Evolutionary conservation across 2,329 filamentous ascomycete species (phyloP).

Genomic region (Zymoseptoria passerinii): DNA sequence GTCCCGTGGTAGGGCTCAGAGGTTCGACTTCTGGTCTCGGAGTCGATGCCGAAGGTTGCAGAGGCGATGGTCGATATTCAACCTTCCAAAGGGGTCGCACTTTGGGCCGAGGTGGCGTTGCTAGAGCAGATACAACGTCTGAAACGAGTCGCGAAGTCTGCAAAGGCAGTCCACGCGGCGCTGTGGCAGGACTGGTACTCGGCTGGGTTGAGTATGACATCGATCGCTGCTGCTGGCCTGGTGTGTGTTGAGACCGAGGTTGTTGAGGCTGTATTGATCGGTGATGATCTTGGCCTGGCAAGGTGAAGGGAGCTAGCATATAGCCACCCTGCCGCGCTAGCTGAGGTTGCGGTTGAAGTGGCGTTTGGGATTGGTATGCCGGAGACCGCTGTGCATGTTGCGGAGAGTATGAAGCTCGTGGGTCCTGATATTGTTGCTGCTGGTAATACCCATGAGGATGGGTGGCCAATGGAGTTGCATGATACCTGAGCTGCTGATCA

Average conservation of each 20-base stretch:
- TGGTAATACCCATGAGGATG: conserved; percentile 26
- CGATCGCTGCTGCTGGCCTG: conserved; percentile 6
- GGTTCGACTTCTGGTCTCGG: conserved; percentile 28
- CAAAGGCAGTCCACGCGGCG: conserved; percentile 12
- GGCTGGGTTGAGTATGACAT: conserved; percentile 11
- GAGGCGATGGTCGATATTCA: conserved; percentile 17
- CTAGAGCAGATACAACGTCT: conserved; percentile 22
- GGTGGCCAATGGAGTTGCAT: conserved; percentile 20
- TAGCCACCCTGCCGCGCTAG: conserved; percentile 29
- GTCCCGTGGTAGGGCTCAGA: conserved; percentile 27
- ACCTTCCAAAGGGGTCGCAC: conserved; percentile 25
- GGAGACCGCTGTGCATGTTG: conserved; percentile 23
- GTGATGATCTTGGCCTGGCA: conserved; percentile 37
- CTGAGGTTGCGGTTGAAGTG: conserved; percentile 29
- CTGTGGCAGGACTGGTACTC: conserved; percentile 19
- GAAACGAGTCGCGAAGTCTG: conserved; percentile 15
- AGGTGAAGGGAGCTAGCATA: conserved; percentile 42
- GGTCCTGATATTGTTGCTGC: conserved; percentile 21
- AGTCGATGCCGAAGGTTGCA: conserved; percentile 6
- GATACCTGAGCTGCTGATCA: conserved; percentile 3
- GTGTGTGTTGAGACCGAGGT: conserved; percentile 12
- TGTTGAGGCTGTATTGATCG: conserved; percentile 15
- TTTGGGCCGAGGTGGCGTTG: conserved; percentile 19
- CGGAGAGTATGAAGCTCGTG: conserved; percentile 21
- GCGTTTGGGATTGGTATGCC: conserved; percentile 20